Percentiles rank a stretch among this genome's conserved stretches.
phyloP scores from a whole-genome alignment of 257 asterid species.

The Solanum microdontum region DNA sequence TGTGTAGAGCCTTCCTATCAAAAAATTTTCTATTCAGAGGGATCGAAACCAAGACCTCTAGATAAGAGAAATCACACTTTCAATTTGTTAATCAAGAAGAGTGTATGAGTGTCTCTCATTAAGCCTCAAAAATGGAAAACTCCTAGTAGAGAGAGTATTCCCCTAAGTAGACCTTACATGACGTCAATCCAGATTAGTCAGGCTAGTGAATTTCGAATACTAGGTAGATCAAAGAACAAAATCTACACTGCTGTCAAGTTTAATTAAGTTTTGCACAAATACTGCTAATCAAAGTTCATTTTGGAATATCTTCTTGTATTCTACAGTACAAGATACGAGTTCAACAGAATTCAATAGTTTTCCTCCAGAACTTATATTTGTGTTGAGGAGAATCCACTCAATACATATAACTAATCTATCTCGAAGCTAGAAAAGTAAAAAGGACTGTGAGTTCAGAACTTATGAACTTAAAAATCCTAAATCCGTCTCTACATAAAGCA shows the following conservation, averaged over 20 bases:
- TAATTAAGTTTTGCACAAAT: background rate
- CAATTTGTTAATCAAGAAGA: background rate
- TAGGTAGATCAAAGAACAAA: background rate
- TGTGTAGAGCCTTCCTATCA: background rate
- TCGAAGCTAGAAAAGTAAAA: background rate
- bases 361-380: background rate
- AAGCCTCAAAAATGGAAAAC: background rate
- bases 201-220: background rate
- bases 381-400: background rate
- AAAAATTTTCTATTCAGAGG: accelerated
- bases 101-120: background rate
- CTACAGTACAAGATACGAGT: background rate
- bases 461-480: background rate
- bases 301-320: background rate
- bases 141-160: background rate
- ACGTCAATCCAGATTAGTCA: background rate
- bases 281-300: background rate
- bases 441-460: background rate
- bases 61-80: background rate
- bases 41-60: background rate
- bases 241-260: background rate
- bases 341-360: background rate
- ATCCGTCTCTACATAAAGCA: background rate
- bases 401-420: background rate
- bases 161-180: background rate